phyloP scores from a whole-genome alignment of 2,329 filamentous ascomycete species.

The Penicillium aurantiogriseum region DNA sequence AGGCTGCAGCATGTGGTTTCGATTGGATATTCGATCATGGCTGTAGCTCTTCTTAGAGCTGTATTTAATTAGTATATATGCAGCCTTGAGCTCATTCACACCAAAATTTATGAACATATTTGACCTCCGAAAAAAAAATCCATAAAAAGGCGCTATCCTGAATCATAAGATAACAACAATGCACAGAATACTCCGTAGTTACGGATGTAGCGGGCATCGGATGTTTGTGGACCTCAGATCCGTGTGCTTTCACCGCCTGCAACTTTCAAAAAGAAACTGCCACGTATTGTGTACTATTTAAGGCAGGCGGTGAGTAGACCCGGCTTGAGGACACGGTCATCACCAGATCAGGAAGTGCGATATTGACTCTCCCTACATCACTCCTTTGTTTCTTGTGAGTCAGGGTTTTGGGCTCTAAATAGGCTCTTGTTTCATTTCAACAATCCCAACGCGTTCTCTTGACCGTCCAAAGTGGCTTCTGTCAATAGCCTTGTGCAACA shows the following conservation, averaged over 20 bases:
- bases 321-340: slow-evolving; percentile 41
- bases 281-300: background rate
- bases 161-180: background rate
- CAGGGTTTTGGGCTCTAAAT: slow-evolving; percentile 14
- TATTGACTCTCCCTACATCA: slow-evolving; percentile 25
- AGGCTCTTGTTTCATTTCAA: background rate
- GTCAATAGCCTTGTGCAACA: slow-evolving; percentile 23
- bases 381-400: slow-evolving; percentile 23
- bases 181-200: background rate
- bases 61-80: slow-evolving; percentile 1
- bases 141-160: background rate
- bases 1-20: slow-evolving; percentile 15
- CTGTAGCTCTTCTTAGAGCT: slow-evolving; percentile 1
- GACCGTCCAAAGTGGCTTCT: slow-evolving; percentile 10
- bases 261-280: slow-evolving; percentile 8
- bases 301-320: slow-evolving; percentile 31
- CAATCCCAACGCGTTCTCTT: slow-evolving; percentile 2
- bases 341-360: slow-evolving; percentile 34
- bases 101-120: background rate
- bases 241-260: slow-evolving; percentile 20
- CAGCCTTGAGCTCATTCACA: slow-evolving; percentile 10
- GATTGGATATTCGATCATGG: slow-evolving; percentile 14
- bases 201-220: background rate
- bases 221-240: background rate
- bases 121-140: background rate